phyloP scores from a whole-genome alignment of 208 protist species.

The Trypanosoma congolense region DNA sequence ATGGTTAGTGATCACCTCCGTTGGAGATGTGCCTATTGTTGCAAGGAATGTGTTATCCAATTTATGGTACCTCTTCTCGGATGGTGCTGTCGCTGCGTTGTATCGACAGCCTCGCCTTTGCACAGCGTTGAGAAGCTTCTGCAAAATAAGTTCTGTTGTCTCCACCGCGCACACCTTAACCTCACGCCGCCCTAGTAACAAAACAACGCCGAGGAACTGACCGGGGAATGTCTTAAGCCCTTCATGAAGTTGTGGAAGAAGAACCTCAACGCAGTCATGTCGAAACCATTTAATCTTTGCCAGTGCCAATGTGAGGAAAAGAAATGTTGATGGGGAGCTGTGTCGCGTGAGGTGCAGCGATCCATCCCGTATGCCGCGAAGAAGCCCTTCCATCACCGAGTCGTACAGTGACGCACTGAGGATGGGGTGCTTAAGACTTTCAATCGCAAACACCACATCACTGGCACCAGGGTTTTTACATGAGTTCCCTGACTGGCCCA shows the following conservation, averaged over 20 bases:
- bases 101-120: conserved; percentile 24
- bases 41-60: not conserved
- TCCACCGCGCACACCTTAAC: conserved; percentile 27
- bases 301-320: conserved; percentile 65
- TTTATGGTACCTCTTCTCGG: not conserved
- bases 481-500: not conserved
- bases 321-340: conserved; percentile 33
- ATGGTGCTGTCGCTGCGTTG: not conserved
- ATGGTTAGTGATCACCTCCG: not conserved
- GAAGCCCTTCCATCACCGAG: conserved; percentile 22
- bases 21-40: not conserved
- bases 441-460: conserved; percentile 4
- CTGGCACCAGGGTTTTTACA: not conserved
- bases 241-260: conserved; percentile 34
- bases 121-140: conserved; percentile 38
- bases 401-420: conserved; percentile 35
- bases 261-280: conserved; percentile 24
- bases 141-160: conserved; percentile 37
- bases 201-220: conserved; percentile 38
- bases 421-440: conserved; percentile 28
- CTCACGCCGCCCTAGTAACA: conserved; percentile 53
- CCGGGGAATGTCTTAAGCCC: conserved; percentile 44
- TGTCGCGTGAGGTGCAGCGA: conserved; percentile 21
- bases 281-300: conserved; percentile 49
- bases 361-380: conserved; percentile 24